Base-by-base conservation (phyloP, 208 protist species). In the Trypanosomatidae sp. region DNA sequence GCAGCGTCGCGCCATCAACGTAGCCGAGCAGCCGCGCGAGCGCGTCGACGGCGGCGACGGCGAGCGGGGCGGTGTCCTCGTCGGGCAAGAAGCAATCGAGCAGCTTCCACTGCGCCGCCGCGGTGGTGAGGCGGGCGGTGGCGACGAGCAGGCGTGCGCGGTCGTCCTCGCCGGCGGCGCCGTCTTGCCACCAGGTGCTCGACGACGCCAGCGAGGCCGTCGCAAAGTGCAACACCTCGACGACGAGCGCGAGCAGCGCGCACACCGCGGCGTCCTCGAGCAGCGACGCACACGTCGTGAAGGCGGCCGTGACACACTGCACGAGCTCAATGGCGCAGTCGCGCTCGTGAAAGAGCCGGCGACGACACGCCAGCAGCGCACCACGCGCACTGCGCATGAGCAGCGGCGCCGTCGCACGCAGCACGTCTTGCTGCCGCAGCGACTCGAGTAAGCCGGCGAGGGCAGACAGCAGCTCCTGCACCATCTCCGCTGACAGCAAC, bases 61-160 rank as follows among this genome's bases (percentile, higher is more conserved):
- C 51, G 18, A 92, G 16, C 1, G 56, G 15, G 21, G 43, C 38
- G 3, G 62, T 54, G 8, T 70, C 64, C 6, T 76, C 57, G 15
- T 66, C 60, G 1, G 70, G 52, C 35, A 86, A 50, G 23, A 72
- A 80, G 60, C 67, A 83, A 47, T 85, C 77, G 41, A 87, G 48
- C 33, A 54, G 53, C 22, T 64, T 71, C 82, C 82, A 92, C 43
- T 78, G 67, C 43, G 68, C 61, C 35, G 84, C 32, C 13, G 72
- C 53, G 45, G 48, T 58, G 4, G 84, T 38, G 33, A 92, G 57
- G 33, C 54, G 48, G 22, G 66, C 66, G n/a, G 70, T 24, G 15
- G 48, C 19, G 11, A 68, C 46, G 33, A 84, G 53, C 18, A 85
- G 64, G 41, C 62, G 44, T 8, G 59, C 52, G 38, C 66, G 66